These are phyloP conservation scores for Aurinia saxatilis DNA, from an alignment of 345 rosid genomes.

Conservation along the genomic window DNA sequence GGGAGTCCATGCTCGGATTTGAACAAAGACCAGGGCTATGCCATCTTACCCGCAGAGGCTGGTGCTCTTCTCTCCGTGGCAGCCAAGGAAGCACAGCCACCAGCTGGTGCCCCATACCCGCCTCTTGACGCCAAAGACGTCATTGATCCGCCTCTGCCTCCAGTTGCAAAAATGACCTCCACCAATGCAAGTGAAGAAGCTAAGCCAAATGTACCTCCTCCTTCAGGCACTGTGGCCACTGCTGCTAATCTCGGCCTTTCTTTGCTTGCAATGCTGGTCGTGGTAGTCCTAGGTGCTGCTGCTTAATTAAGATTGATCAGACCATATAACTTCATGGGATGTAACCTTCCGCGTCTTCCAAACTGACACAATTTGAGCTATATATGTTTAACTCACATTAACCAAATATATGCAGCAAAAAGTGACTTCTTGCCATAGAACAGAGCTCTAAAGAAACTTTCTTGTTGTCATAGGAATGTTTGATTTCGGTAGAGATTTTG, in stretches of 20 bases:
- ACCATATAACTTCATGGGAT: background rate
- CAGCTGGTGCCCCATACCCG: constrained; percentile 38
- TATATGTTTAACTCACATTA: background rate
- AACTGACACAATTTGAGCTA: constrained; percentile 5
- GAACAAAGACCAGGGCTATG: constrained; percentile 16
- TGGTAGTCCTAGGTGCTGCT: constrained; percentile 13
- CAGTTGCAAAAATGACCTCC: constrained; percentile 26
- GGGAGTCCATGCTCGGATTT: constrained; percentile 57
- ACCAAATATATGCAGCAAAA: constrained; percentile 10
- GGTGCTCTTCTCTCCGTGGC: constrained; percentile 36
- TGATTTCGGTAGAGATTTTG: constrained; percentile 14
- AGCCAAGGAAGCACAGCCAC: constrained; percentile 15
- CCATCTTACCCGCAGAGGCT: constrained; percentile 47
- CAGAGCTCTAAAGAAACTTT: constrained; percentile 10
- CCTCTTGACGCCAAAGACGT: constrained; percentile 38
- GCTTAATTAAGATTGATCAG: constrained; percentile 6
- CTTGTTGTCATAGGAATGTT: constrained; percentile 3
- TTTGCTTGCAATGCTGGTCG: constrained; percentile 26
- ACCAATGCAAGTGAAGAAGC: background rate
- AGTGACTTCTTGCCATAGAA: constrained; percentile 8
- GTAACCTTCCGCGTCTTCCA: constrained; percentile 8
- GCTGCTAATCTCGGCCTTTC: constrained; percentile 30
- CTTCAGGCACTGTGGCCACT: constrained; percentile 26
- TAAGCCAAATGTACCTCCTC: constrained; percentile 18
- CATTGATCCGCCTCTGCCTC: constrained; percentile 74